Evolutionary conservation across 306 rosid species (phyloP), one percentile per base, ranked within the genome.

Genomic region (Vigna unguiculata): DNA sequence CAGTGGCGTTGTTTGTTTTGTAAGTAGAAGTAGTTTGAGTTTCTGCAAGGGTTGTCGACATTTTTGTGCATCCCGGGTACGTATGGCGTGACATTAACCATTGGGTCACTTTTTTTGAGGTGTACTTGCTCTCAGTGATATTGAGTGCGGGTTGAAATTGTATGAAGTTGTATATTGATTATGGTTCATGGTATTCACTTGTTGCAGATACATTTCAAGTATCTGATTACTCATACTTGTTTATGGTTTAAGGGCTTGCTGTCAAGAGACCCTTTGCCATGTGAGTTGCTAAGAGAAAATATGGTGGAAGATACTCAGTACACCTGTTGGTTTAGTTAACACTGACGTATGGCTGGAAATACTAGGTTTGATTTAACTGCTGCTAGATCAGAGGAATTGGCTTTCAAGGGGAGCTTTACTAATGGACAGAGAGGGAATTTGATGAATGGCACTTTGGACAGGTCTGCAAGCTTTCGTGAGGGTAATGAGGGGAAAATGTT

Each of bases 311-410:
- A 12, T 45, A 66, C 51, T 49, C 45, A 46, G 49, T 70, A 60
- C 25, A 69, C 48, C 78, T 78, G 67, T 60, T 77, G 69, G 82
- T 82, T 84, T 77, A 76, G 54, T 75, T 72, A 82, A 57, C 75
- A 34, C 24, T 86, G 79, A 84, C 76, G 59, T 72, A 93, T 93
- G 97, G 96, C 87, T 36, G 91, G 87, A 69, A 86, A 83, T 79
- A 81, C 68, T 78, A 93, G 88, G 80, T 91, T 88, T 80, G 93
- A 86, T 79, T 69, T 75, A 21, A 81, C 82, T 63, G 84, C 92
- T 11, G 87, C 89, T 71, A 83, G 84, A 75, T 79, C 83, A 10
- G 93, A 88, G 71, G 86, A 88, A 53, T 69, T 71, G 80, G 62
- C 83, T 61, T 89, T 83, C 72, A 51, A 78, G 19, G 93, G 90